Evolutionary conservation across 2,329 filamentous ascomycete species (phyloP).

Genomic region (Colletotrichum somersetense): DNA sequence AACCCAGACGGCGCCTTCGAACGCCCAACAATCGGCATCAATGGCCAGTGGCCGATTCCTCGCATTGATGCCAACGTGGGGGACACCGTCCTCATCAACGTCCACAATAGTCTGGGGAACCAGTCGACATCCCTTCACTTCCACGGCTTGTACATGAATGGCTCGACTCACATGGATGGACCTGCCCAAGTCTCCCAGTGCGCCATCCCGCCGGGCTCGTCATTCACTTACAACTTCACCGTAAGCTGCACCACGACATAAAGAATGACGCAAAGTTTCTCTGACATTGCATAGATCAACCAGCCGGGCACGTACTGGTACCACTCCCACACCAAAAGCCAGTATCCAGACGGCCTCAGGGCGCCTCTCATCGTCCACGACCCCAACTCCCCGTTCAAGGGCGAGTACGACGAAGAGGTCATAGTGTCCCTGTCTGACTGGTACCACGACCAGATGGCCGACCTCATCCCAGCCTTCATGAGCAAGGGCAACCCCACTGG

Average conservation of each 20-base stretch:
- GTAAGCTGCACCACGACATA: conserved; percentile 52
- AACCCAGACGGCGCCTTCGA: conserved; percentile 77
- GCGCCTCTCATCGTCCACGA: conserved; percentile 76
- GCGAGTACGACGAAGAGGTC: conserved; percentile 72
- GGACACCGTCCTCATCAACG: conserved; percentile 71
- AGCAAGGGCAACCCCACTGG: conserved; percentile 67
- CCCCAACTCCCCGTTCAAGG: conserved; percentile 67
- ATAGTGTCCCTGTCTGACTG: conserved; percentile 76
- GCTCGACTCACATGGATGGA: conserved; percentile 79
- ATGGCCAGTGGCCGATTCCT: conserved; percentile 81
- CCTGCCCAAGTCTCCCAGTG: conserved; percentile 76
- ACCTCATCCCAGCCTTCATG: conserved; percentile 63
- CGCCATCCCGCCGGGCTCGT: conserved; percentile 71
- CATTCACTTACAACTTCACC: conserved; percentile 78
- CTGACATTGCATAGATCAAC: conserved; percentile 56
- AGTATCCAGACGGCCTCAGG: conserved; percentile 78
- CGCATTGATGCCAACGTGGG: conserved; percentile 72
- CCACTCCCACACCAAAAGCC: conserved; percentile 75
- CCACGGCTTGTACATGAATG: conserved; percentile 79
- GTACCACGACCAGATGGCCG: conserved; percentile 73
- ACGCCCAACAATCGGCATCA: conserved; percentile 81
- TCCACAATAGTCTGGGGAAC: conserved; percentile 71
- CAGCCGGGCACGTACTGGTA: conserved; percentile 87
- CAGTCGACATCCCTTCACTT: conserved; percentile 75
- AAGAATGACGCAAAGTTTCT: neutral